Conservation (phyloP, 192 early-diverging fungal genomes). For the Coemansia sp. region DNA sequence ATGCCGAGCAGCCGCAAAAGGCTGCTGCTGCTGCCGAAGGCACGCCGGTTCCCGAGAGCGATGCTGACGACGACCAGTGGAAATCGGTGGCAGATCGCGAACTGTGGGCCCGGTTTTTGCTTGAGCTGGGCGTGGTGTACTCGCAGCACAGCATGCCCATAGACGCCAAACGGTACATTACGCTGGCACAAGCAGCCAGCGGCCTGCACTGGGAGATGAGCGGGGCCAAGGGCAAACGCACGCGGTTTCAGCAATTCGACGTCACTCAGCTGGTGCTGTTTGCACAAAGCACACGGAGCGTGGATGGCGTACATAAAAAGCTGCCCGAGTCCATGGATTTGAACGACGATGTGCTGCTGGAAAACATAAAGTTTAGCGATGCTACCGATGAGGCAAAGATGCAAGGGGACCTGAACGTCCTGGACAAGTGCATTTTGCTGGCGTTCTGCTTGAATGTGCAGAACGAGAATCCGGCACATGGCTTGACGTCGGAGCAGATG, state of each 20-base stretch:
- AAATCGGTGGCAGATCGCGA: slow-evolving; percentile 20
- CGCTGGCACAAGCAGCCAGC: slow-evolving; percentile 72
- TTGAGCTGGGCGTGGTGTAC: slow-evolving; percentile 78
- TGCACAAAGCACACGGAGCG: slow-evolving; percentile 68
- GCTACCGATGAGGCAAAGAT: slow-evolving; percentile 44
- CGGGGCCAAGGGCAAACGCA: slow-evolving; percentile 85
- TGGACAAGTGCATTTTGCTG: slow-evolving; percentile 89
- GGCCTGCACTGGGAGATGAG: slow-evolving; percentile 84
- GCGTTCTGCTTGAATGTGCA: slow-evolving; percentile 91
- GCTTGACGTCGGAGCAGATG: slow-evolving; percentile 96
- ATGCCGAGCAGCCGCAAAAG: not conserved
- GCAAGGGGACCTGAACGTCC: slow-evolving; percentile 67
- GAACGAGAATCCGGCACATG: slow-evolving; percentile 90
- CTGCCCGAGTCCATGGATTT: slow-evolving; percentile 77
- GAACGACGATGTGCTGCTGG: slow-evolving; percentile 92
- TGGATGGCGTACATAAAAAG: slow-evolving; percentile 12
- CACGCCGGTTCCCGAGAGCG: slow-evolving; percentile 4
- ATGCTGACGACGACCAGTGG: slow-evolving; percentile 8
- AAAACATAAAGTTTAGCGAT: slow-evolving; percentile 69
- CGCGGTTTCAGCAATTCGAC: slow-evolving; percentile 89
- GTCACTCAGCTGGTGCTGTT: slow-evolving; percentile 88
- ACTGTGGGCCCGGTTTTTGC: slow-evolving; percentile 60
- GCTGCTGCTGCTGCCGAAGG: not conserved
- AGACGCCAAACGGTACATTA: slow-evolving; percentile 62
- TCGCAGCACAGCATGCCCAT: slow-evolving; percentile 74